phyloP scores from a whole-genome alignment of 2,329 filamentous ascomycete genomes.

The Rugonectria rugulosa region DNA sequence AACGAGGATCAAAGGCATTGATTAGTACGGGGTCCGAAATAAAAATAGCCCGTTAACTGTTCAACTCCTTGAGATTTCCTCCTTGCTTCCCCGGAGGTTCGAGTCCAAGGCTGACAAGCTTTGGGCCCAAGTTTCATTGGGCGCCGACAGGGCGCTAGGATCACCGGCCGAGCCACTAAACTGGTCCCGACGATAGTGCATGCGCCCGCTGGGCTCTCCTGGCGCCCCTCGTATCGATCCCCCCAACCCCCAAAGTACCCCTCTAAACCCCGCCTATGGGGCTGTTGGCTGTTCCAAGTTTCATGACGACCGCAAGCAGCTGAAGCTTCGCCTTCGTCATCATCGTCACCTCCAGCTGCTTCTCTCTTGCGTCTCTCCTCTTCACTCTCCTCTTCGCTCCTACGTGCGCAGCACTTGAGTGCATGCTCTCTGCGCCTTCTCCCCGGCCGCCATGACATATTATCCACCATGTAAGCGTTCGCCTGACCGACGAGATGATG shows the following conservation, averaged over 20 bases:
- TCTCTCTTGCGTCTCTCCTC: slow-evolving; percentile 8
- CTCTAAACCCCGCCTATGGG: slow-evolving; percentile 5
- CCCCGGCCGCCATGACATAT: slow-evolving; percentile 36
- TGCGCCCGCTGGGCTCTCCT: too few relatives aligned
- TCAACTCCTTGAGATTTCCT: too few relatives aligned
- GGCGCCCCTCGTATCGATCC: too few relatives aligned
- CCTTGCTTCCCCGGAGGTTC: too few relatives aligned
- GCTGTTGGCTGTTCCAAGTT: slow-evolving; percentile 11
- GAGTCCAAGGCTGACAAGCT: too few relatives aligned
- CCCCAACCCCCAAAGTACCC: not conserved
- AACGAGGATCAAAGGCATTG: too few relatives aligned
- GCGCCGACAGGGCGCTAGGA: too few relatives aligned
- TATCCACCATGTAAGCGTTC: slow-evolving; percentile 34
- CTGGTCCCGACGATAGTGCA: not conserved
- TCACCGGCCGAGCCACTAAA: too few relatives aligned
- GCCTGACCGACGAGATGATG: not conserved
- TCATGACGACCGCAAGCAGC: slow-evolving; percentile 17
- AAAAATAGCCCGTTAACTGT: too few relatives aligned
- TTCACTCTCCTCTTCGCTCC: slow-evolving; percentile 1
- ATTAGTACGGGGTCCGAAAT: too few relatives aligned
- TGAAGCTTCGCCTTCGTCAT: slow-evolving; percentile 31
- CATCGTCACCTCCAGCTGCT: slow-evolving; percentile 15
- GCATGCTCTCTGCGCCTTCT: slow-evolving; percentile 30
- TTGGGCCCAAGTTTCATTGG: too few relatives aligned
- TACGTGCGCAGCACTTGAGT: slow-evolving; percentile 13